These are phyloP conservation scores for Phytophthora vignae DNA, from an alignment of 352 stramenopile genomes.

Conservation along the genomic window DNA sequence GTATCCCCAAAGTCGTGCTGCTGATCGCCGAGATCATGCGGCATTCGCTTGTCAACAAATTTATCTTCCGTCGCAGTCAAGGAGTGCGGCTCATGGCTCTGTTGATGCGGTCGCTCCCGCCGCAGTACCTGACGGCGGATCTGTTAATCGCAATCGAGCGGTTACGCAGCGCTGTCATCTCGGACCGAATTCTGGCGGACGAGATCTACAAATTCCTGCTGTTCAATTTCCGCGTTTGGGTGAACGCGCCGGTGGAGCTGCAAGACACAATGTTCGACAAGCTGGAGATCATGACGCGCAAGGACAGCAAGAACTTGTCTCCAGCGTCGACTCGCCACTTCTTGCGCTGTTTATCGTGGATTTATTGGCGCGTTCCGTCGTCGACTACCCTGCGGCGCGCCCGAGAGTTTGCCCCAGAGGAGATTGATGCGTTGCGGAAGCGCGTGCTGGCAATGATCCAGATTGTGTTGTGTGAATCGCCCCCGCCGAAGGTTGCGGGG, in stretches of 20 bases:
- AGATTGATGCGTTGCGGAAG: conserved; percentile 69
- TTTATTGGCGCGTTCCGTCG: conserved; percentile 72
- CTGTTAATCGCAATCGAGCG: conserved; percentile 78
- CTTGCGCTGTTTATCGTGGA: conserved; percentile 84
- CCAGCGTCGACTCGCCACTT: conserved; percentile 83
- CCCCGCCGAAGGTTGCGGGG: conserved; percentile 52
- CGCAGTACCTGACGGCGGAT: conserved; percentile 72
- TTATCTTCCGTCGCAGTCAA: conserved; percentile 84
- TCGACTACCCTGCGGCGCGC: conserved; percentile 61
- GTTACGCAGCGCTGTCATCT: conserved; percentile 76
- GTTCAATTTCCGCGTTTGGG: conserved; percentile 89
- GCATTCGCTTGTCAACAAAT: conserved; percentile 89
- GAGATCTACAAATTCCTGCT: conserved; percentile 88
- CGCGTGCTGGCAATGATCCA: conserved; percentile 81
- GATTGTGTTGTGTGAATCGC: conserved; percentile 82
- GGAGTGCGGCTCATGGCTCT: conserved; percentile 76
- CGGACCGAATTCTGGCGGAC: conserved; percentile 78
- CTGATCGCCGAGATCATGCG: conserved; percentile 88
- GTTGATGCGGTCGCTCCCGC: conserved; percentile 71
- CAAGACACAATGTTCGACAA: conserved; percentile 85
- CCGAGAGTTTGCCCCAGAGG: conserved; percentile 54
- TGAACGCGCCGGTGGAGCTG: conserved; percentile 75
- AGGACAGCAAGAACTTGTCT: conserved; percentile 75
- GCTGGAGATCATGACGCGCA: conserved; percentile 77
- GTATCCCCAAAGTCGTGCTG: conserved; percentile 78